These are phyloP conservation scores for Cryphonectria naterciae DNA, from an alignment of 2,329 filamentous ascomycete species.

Conservation along the genomic window DNA sequence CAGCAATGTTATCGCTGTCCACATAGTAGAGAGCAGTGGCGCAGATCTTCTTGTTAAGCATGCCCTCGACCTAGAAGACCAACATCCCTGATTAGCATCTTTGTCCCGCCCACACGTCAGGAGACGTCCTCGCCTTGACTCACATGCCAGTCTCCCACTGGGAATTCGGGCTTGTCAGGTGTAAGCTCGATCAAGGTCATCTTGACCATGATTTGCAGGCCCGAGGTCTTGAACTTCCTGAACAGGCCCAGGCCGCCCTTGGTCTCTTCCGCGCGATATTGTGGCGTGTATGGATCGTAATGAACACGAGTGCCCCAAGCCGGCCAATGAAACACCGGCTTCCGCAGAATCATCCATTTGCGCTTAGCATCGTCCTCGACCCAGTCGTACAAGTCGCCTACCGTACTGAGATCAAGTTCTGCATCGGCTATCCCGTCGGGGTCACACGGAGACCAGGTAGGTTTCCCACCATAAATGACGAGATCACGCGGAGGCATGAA, in stretches of 20 bases:
- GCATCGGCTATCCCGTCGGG: background rate
- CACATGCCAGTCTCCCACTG: slow-evolving; percentile 56
- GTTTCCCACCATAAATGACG: too few relatives aligned
- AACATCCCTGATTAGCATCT: background rate
- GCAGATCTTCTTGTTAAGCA: slow-evolving; percentile 65
- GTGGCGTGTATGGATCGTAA: slow-evolving; percentile 10
- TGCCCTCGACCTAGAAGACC: slow-evolving; percentile 48
- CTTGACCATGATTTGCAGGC: slow-evolving; percentile 67
- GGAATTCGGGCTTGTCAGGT: slow-evolving; percentile 59
- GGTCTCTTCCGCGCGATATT: background rate
- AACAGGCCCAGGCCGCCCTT: slow-evolving; percentile 27
- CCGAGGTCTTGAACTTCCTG: slow-evolving; percentile 29
- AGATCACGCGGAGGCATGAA: background rate
- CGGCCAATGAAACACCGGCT: slow-evolving; percentile 13
- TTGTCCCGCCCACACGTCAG: background rate
- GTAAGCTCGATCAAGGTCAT: slow-evolving; percentile 64
- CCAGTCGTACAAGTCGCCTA: slow-evolving; percentile 20
- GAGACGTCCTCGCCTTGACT: background rate
- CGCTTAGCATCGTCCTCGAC: slow-evolving; percentile 23
- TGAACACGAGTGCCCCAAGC: background rate
- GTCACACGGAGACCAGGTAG: slow-evolving; percentile 5
- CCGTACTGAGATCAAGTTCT: slow-evolving; percentile 18
- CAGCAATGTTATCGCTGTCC: slow-evolving; percentile 62
- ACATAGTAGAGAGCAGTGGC: slow-evolving; percentile 67
- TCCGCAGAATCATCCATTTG: slow-evolving; percentile 25